These are phyloP conservation scores for Sporothrix mexicana DNA, from an alignment of 2,329 filamentous ascomycete genomes.

Conservation along the genomic window DNA sequence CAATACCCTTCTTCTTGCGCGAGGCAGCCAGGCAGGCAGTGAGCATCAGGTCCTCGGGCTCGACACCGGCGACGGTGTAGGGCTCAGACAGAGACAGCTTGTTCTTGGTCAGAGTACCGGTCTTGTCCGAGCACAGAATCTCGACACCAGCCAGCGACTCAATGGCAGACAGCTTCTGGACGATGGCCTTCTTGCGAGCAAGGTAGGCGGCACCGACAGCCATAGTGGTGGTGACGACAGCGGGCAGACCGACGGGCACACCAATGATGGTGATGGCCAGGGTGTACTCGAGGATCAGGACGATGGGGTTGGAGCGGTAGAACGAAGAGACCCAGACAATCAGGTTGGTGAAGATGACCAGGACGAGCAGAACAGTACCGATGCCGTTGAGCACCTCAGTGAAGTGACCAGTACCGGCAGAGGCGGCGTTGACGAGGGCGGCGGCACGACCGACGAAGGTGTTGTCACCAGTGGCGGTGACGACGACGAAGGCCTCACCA, in stretches of 20 bases:
- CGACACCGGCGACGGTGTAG: slow-evolving; percentile 80
- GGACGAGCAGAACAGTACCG: slow-evolving; percentile 76
- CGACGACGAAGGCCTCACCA: slow-evolving; percentile 82
- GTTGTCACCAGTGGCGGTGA: slow-evolving; percentile 85
- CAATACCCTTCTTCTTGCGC: slow-evolving; percentile 94
- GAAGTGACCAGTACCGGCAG: slow-evolving; percentile 80
- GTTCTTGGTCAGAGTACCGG: slow-evolving; percentile 91
- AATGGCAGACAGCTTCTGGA: slow-evolving; percentile 90
- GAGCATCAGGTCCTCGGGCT: slow-evolving; percentile 87
- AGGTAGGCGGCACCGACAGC: slow-evolving; percentile 90
- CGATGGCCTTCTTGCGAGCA: slow-evolving; percentile 90
- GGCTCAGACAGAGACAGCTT: slow-evolving; percentile 87
- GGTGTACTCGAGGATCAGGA: slow-evolving; percentile 81
- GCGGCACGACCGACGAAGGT: slow-evolving; percentile 90
- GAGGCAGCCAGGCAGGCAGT: slow-evolving; percentile 89
- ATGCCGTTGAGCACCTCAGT: slow-evolving; percentile 90
- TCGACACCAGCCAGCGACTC: slow-evolving; percentile 92
- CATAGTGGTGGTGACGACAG: slow-evolving; percentile 94
- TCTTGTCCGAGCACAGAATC: slow-evolving; percentile 95
- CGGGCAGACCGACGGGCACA: slow-evolving; percentile 90
- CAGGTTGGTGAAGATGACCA: slow-evolving; percentile 80
- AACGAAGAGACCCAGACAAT: slow-evolving; percentile 86
- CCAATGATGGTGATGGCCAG: slow-evolving; percentile 89
- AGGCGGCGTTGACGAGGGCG: slow-evolving; percentile 79
- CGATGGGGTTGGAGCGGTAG: slow-evolving; percentile 83